phyloP scores from a whole-genome alignment of 768 basidiomycete genomes.

The Terana coerulea region DNA sequence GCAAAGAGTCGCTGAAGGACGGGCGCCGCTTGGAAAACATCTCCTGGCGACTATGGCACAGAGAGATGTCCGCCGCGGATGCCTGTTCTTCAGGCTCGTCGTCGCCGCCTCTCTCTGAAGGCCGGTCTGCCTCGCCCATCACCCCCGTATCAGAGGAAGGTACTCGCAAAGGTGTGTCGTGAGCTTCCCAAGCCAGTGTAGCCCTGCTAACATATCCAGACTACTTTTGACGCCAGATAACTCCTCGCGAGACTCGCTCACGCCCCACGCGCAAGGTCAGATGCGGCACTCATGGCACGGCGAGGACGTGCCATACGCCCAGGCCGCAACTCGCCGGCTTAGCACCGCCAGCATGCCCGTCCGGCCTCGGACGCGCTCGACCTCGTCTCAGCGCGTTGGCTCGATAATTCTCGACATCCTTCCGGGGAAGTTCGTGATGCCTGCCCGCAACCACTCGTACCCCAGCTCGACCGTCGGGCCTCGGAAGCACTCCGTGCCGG shows the following conservation, averaged over 20 bases:
- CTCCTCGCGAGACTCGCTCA: constrained; percentile 11
- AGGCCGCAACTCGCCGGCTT: constrained; percentile 23
- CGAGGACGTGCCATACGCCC: constrained; percentile 9
- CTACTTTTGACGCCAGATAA: constrained; percentile 5
- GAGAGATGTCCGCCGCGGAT: constrained; percentile 46
- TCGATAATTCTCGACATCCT: constrained; percentile 59
- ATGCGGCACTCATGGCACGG: constrained; percentile 26
- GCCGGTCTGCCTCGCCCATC: constrained; percentile 26
- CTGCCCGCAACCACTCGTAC: constrained; percentile 12
- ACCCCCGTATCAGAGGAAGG: constrained; percentile 26
- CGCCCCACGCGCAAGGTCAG: constrained; percentile 2
- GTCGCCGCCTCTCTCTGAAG: constrained; percentile 20
- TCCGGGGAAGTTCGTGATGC: constrained; percentile 34
- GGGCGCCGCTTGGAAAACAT: constrained; percentile 85
- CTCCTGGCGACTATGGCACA: constrained; percentile 82
- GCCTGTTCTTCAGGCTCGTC: constrained; percentile 27
- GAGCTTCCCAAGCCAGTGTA: background rate
- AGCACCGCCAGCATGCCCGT: constrained; percentile 26
- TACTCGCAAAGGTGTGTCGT: constrained; percentile 19
- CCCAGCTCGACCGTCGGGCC: constrained; percentile 11
- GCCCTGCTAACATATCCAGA: background rate
- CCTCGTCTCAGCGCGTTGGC: constrained; percentile 33
- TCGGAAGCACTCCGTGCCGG: constrained; percentile 5
- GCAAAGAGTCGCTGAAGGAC: constrained; percentile 73
- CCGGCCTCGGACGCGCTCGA: constrained; percentile 17